Evolutionary conservation across 2,329 filamentous ascomycete species (phyloP).

Genomic region (Fusarium humuli): DNA sequence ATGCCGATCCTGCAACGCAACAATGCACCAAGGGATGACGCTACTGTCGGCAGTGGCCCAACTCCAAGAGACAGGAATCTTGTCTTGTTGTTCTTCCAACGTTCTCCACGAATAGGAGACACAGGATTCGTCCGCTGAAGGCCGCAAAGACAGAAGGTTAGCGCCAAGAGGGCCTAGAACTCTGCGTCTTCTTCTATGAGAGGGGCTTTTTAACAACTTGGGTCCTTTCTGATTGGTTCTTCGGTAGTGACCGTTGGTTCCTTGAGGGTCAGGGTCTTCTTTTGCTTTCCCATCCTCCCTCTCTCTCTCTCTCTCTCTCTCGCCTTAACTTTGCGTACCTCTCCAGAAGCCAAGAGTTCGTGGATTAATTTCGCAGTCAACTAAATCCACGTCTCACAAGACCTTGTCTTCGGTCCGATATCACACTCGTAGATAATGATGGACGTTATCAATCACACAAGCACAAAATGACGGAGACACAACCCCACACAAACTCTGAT

Average conservation of each 20-base stretch:
- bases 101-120: conserved; percentile 25
- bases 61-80: not conserved
- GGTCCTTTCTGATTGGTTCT: conserved; percentile 23
- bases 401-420: conserved; percentile 34
- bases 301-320: not conserved
- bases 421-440: conserved; percentile 29
- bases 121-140: not conserved
- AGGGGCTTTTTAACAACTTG: not conserved
- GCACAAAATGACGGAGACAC: conserved; percentile 7
- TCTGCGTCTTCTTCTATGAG: conserved; percentile 19
- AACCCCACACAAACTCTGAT: conserved; percentile 17
- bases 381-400: conserved; percentile 23
- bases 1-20: conserved; percentile 30
- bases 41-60: conserved; percentile 37
- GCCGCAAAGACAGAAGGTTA: not conserved
- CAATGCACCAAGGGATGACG: conserved; percentile 16
- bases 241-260: conserved; percentile 30
- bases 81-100: not conserved
- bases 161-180: conserved; percentile 39
- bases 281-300: conserved; percentile 14
- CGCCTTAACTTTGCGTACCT: not conserved
- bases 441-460: conserved; percentile 27
- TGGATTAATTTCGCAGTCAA: conserved; percentile 18
- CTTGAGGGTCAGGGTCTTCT: conserved; percentile 14
- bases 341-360: not conserved